These are phyloP conservation scores for Pyrus pyrifolia DNA, from an alignment of 306 rosid genomes.

Conservation along the genomic window DNA sequence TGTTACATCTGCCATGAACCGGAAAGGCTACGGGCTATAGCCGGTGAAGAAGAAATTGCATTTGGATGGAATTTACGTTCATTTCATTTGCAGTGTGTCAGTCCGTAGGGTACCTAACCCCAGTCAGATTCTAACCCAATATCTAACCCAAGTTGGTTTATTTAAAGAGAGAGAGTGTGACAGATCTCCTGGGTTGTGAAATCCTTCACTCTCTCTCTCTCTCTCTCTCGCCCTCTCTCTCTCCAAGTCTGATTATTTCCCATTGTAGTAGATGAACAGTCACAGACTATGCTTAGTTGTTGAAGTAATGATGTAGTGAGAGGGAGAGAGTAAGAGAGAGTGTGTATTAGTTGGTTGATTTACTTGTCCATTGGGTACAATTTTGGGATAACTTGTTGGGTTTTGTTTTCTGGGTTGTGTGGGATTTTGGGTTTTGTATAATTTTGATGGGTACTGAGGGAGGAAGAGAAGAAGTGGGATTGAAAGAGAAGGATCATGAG, in stretches of 20 bases:
- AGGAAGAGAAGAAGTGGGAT: constrained; percentile 20
- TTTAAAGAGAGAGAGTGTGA: constrained; percentile 32
- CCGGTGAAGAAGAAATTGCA: constrained; percentile 33
- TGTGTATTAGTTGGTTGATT: constrained; percentile 5
- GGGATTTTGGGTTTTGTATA: background rate
- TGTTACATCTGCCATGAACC: constrained; percentile 13
- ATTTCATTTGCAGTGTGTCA: constrained; percentile 28
- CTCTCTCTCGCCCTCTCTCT: background rate
- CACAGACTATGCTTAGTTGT: constrained; percentile 12
- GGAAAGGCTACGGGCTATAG: constrained; percentile 27
- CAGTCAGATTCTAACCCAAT: constrained; percentile 52
- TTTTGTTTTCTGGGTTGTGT: background rate
- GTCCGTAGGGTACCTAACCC: constrained; percentile 41
- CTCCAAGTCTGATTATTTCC: constrained; percentile 7
- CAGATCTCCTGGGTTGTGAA: constrained; percentile 40
- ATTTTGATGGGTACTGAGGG: constrained; percentile 47
- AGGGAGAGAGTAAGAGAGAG: constrained; percentile 20
- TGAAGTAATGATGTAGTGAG: constrained; percentile 37
- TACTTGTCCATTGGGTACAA: background rate
- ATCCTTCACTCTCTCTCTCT: constrained; percentile 26
- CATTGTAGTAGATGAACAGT: constrained; percentile 22
- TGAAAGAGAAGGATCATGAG: constrained; percentile 15
- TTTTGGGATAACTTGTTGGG: constrained; percentile 3
- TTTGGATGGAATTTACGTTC: constrained; percentile 49
- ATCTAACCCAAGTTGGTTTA: constrained; percentile 37